Conservation (phyloP, 495 filamentous ascomycete genomes). For the Penicillium paradoxum region DNA sequence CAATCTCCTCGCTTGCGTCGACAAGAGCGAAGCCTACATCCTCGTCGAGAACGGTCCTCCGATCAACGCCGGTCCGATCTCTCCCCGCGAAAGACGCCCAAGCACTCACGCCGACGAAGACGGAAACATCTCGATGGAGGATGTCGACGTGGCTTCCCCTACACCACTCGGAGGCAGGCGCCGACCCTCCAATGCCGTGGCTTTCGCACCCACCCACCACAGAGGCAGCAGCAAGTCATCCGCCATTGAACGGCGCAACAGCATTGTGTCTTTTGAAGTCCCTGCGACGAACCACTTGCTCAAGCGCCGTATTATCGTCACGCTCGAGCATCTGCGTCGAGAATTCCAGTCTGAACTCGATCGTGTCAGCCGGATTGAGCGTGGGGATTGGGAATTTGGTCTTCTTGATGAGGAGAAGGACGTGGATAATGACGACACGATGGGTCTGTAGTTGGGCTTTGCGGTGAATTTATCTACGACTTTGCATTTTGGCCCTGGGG, state of each 20-base stretch:
- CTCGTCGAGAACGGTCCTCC: constrained; percentile 45
- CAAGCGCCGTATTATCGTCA: constrained; percentile 56
- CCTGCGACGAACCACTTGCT: constrained; percentile 10
- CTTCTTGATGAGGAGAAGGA: constrained; percentile 30
- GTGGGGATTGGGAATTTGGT: constrained; percentile 58
- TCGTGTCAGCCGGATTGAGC: constrained; percentile 57
- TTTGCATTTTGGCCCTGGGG: background rate
- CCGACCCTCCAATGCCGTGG: constrained; percentile 11
- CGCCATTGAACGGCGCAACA: constrained; percentile 2
- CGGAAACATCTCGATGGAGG: constrained; percentile 42
- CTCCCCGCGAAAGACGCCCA: constrained; percentile 12
- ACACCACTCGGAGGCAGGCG: constrained; percentile 9
- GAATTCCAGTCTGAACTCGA: constrained; percentile 87
- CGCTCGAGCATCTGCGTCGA: constrained; percentile 73
- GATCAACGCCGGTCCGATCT: background rate
- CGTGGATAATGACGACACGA: constrained; percentile 38
- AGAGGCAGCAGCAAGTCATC: constrained; percentile 24
- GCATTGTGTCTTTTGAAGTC: constrained; percentile 2
- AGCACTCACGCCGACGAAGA: constrained; percentile 37
- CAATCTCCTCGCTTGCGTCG: constrained; percentile 82
- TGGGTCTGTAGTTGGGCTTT: constrained; percentile 33
- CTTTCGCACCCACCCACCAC: constrained; percentile 14
- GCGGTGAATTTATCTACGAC: constrained; percentile 4
- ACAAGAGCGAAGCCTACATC: constrained; percentile 70
- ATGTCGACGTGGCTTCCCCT: constrained; percentile 19